These are phyloP conservation scores for Penicillium concentricum DNA, from an alignment of 2,329 filamentous ascomycete species.

Conservation along the genomic window DNA sequence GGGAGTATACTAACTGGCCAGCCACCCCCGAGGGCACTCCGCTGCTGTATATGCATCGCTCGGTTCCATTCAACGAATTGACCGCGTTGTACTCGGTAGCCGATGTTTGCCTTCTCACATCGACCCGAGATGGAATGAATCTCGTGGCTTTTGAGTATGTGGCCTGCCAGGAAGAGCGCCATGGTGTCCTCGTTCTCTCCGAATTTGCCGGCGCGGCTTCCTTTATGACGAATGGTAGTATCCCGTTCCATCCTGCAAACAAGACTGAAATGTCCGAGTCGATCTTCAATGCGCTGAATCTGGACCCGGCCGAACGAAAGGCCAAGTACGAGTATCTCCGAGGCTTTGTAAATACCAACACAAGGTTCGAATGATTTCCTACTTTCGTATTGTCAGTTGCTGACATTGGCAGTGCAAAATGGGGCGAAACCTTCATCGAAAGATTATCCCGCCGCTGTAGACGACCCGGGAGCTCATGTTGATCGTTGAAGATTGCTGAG, in stretches of 20 bases:
- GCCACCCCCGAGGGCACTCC: conserved; percentile 92
- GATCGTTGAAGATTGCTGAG: background rate
- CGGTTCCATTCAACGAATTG: conserved; percentile 86
- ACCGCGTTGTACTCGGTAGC: conserved; percentile 88
- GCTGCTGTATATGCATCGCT: conserved; percentile 93
- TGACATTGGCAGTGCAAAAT: conserved; percentile 28
- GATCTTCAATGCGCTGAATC: conserved; percentile 82
- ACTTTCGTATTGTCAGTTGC: background rate
- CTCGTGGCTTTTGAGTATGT: conserved; percentile 97
- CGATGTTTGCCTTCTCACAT: conserved; percentile 84
- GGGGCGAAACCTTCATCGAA: conserved; percentile 33
- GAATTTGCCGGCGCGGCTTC: conserved; percentile 95
- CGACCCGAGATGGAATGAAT: conserved; percentile 94
- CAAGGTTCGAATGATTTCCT: conserved; percentile 52
- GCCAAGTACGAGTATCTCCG: conserved; percentile 80
- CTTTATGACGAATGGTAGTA: conserved; percentile 73
- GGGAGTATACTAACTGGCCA: conserved; percentile 23
- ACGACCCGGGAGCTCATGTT: conserved; percentile 5
- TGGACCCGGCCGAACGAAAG: conserved; percentile 76
- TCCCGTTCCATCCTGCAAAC: conserved; percentile 95
- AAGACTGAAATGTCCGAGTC: conserved; percentile 86
- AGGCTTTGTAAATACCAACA: conserved; percentile 90
- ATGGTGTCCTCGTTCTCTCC: conserved; percentile 89
- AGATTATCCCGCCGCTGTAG: conserved; percentile 20
- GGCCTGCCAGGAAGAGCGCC: conserved; percentile 78